Conservation (phyloP, 495 filamentous ascomycete species). For the Penicillium canescens region DNA sequence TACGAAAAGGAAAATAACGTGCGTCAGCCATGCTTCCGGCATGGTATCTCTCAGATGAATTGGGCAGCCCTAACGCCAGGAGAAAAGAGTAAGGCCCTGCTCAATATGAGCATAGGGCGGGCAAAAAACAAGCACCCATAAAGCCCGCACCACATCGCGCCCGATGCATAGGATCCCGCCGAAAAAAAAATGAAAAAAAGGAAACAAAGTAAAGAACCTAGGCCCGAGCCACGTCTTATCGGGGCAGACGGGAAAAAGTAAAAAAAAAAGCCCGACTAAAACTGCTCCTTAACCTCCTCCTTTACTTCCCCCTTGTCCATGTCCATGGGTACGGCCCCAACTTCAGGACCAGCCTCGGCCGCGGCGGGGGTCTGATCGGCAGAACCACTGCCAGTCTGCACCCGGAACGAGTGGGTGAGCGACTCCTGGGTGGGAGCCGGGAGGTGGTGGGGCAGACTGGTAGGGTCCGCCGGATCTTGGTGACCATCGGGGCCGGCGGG, state of each 20-base stretch:
- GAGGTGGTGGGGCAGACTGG: constrained; percentile 35
- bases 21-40: constrained; percentile 5
- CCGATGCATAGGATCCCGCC: constrained; percentile 3
- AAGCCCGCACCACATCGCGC: constrained; percentile 8
- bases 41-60: background rate
- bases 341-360: constrained; percentile 24
- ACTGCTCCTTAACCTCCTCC: constrained; percentile 21
- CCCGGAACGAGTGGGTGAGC: constrained; percentile 43
- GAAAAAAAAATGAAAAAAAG: background rate
- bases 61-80: background rate
- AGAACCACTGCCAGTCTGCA: constrained; percentile 32
- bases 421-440: constrained; percentile 45
- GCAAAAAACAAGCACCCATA: constrained; percentile 13
- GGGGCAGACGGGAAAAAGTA: constrained; percentile 2
- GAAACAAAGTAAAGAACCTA: background rate
- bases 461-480: constrained; percentile 18
- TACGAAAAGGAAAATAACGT: background rate
- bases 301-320: constrained; percentile 41
- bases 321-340: constrained; percentile 42
- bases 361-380: constrained; percentile 27
- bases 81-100: constrained; percentile 11
- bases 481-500: constrained; percentile 24
- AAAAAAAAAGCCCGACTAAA: constrained; percentile 6
- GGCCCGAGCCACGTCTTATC: background rate
- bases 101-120: background rate